These are phyloP conservation scores for Exophiala lecanii-corni DNA, from an alignment of 2,329 filamentous ascomycete species.

Conservation along the genomic window DNA sequence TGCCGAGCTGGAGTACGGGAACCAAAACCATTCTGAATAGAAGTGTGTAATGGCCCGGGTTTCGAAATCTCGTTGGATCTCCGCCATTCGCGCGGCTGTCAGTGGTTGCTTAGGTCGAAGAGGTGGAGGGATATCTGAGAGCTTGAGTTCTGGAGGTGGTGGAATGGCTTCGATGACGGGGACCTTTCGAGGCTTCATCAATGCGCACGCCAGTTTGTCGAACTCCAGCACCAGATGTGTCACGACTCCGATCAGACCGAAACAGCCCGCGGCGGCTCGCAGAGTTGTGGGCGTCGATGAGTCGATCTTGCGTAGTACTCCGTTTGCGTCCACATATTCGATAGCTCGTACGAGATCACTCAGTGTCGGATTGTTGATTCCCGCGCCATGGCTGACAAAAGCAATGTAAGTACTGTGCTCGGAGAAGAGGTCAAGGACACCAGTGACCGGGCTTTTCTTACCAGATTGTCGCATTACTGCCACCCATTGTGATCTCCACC, in stretches of 20 bases:
- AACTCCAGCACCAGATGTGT: conserved; percentile 48
- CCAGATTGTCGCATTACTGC: conserved; percentile 36
- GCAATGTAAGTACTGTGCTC: no score
- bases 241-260: conserved; percentile 46
- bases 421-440: no score
- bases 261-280: conserved; percentile 42
- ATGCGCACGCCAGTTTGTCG: conserved; percentile 45
- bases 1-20: conserved; percentile 41
- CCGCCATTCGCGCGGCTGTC: conserved; percentile 14
- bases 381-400: conserved; percentile 46
- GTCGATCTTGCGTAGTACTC: conserved; percentile 31
- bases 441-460: no score
- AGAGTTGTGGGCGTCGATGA: conserved; percentile 38
- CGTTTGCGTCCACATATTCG: conserved; percentile 47
- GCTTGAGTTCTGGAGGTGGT: conserved; percentile 18
- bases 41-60: conserved; percentile 38
- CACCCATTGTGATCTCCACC: conserved; percentile 47
- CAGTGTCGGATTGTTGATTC: conserved; percentile 40
- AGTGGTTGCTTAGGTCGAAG: conserved; percentile 16
- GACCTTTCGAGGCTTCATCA: conserved; percentile 43
- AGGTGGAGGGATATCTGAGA: conserved; percentile 15
- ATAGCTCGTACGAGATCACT: conserved; percentile 45
- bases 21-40: conserved; percentile 51
- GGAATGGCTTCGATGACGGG: conserved; percentile 22
- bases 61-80: conserved; percentile 36